Conservation (phyloP, 371 early-diverging fungal species). For the Syncephalastrum monosporum region DNA sequence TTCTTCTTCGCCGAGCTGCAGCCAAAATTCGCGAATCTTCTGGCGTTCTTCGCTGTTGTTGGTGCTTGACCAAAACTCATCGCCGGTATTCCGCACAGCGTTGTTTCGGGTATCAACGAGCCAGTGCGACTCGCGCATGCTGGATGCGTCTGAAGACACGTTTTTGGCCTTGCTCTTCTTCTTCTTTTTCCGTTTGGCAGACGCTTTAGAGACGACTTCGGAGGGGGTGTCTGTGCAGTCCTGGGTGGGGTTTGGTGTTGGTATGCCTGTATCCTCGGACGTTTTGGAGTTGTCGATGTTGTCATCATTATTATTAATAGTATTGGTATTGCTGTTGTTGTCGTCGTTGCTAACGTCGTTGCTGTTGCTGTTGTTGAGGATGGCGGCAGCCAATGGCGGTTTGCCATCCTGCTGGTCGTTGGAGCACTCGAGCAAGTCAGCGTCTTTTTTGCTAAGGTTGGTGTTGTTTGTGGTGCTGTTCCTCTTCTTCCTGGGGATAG, state of each 20-base stretch:
- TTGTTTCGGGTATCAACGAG: slow-evolving; percentile 9
- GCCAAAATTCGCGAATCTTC: slow-evolving; percentile 89
- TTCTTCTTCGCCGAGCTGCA: slow-evolving; percentile 83
- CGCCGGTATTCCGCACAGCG: slow-evolving; percentile 6
- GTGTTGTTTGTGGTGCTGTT: not conserved
- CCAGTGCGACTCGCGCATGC: slow-evolving; percentile 8
- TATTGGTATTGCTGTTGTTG: no score
- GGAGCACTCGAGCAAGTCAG: not conserved
- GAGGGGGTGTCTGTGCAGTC: slow-evolving; percentile 2
- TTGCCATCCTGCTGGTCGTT: not conserved
- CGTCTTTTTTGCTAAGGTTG: not conserved
- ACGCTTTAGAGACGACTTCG: no score
- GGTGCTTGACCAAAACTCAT: slow-evolving; percentile 10
- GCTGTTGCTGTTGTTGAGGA: not conserved
- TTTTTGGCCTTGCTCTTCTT: slow-evolving; percentile 14
- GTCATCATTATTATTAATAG: no score
- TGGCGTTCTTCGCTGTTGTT: slow-evolving; percentile 71
- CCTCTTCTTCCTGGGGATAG: slow-evolving; percentile 5
- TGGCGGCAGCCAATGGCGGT: not conserved
- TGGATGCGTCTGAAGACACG: slow-evolving; percentile 1
- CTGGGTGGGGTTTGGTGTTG: not conserved
- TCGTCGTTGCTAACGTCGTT: not conserved
- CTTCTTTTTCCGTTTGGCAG: slow-evolving; percentile 19
- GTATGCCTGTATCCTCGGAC: not conserved
- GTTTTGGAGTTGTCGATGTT: not conserved